phyloP scores from a whole-genome alignment of 176 grass and related monocot genomes.

The Aegilops umbellulata region DNA sequence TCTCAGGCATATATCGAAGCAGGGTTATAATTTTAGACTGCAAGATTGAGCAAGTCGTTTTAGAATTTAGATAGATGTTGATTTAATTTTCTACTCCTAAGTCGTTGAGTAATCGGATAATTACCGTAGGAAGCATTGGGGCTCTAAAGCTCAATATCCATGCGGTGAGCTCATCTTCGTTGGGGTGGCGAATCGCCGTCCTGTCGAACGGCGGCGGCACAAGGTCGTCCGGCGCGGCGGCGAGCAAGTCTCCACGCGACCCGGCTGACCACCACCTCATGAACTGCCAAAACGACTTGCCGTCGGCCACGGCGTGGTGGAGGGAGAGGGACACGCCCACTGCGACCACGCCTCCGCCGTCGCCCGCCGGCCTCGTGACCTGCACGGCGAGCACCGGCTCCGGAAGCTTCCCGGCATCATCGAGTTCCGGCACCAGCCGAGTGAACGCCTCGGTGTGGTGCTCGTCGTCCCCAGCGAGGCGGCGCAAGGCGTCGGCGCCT shows the following conservation, averaged over 20 bases:
- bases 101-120: no score
- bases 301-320: constrained; percentile 48
- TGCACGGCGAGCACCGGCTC: constrained; percentile 33
- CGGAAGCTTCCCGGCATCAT: not conserved
- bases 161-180: not conserved
- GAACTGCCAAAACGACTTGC: constrained; percentile 51
- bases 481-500: constrained; percentile 6
- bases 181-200: constrained; percentile 31
- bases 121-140: constrained; percentile 1
- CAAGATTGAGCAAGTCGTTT: no score
- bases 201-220: constrained; percentile 39
- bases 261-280: constrained; percentile 33
- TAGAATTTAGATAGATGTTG: no score
- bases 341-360: not conserved
- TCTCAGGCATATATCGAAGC: no score
- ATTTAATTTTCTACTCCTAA: no score
- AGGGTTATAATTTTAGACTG: no score
- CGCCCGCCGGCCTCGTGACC: constrained; percentile 34
- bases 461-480: constrained; percentile 24
- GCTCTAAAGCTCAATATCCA: not conserved
- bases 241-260: not conserved
- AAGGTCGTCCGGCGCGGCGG: not conserved
- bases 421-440: constrained; percentile 25
- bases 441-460: constrained; percentile 24
- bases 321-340: constrained; percentile 29